Evolutionary conservation across 257 asterid species (phyloP), one percentile per base, ranked within the genome.

Genomic region (Anisodus tanguticus): DNA sequence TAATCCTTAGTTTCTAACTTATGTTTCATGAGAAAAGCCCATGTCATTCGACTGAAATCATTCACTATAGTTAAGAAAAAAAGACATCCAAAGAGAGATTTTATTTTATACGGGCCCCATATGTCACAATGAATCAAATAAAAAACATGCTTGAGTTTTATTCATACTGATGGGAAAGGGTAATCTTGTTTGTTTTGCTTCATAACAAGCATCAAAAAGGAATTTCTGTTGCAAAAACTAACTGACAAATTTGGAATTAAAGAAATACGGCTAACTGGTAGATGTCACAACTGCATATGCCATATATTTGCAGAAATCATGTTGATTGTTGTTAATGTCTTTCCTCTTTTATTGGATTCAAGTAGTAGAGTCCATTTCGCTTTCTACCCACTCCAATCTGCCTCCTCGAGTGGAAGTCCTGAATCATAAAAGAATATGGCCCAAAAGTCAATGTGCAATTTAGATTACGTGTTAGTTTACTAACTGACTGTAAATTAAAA

Each of bases 381-480:
- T 3, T 22, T 16, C 49, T 81, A 41, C 84, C 85, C 82, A 11
- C 4, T 19, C 85, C 82, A 87, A 87, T 72, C 74, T 1, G 59
- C 70, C 37, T 85, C 88, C 17, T 85, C 60, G 55, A 19, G 64
- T 2, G 22, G 4, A n/a, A 12, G 82, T 83, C 88, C 70, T 79
- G 82, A 53, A 83, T 53, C 10, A 84, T 22, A 77, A 47, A 77
- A 62, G 8, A 84, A 41, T 41, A 41, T 41, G 45, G 45, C 45
- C 45, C 45, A 41, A 41, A 41, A 41, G 2, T 41, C 45, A 41
- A 2, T 41, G 45, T 41, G 45, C 2, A 41, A 41, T 41, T 41
- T 41, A 41, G 45, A 41, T 41, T 41, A 41, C 45, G 45, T 41
- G 45, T 41, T 41, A 41, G 5, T 41, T 41, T 41, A 41, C 45